Base-by-base conservation (phyloP, 108 stramenopile species). In the Fistulifera pelliculosa region DNA sequence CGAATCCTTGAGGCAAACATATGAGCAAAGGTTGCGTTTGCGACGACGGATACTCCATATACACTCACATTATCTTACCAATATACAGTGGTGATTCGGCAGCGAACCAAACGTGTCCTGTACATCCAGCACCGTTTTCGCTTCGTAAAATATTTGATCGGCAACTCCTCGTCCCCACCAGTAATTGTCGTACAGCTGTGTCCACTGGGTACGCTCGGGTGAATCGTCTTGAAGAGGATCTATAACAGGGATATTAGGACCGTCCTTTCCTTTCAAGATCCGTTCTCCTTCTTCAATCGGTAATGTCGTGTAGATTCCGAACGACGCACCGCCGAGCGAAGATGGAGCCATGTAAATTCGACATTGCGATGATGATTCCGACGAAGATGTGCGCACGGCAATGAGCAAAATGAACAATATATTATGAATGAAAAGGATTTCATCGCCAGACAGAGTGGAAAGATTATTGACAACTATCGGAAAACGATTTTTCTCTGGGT, bases 1-100 rank as follows among this genome's bases (percentile, higher is more conserved):
- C 31, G 31, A 35, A 8, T 35, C 31, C 31, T 35, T 35, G 6
- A 35, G 8, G 31, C 31, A 35, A 35, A 35, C 31, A 35, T 6
- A 35, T 8, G 31, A 6, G 31, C 8, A 35, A 35, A 8, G 3
- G 31, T 3, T 35, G n/a, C n/a, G n/a, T n/a, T n/a, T n/a, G n/a
- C n/a, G n/a, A n/a, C n/a, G 41, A 43, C 57, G 41, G 69, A 23
- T 10, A 31, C 43, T 44, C 8, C 26, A 5, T 27, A 26, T 21
- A 5, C 48, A 17, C 52, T 45, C 27, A 43, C 10, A 13, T 59
- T 49, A 8, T 35, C 31, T 35, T 35, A 35, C 31, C 31, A 68
- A 41, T 13, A 64, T 3, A 31, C 63, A 65, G 52, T 74, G 73
- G 60, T 68, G 64, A 53, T 74, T 74, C 18, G 73, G 73, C 27